Evolutionary conservation across 2,329 filamentous ascomycete genomes (phyloP).

Genomic region (Fusarium drepaniforme): DNA sequence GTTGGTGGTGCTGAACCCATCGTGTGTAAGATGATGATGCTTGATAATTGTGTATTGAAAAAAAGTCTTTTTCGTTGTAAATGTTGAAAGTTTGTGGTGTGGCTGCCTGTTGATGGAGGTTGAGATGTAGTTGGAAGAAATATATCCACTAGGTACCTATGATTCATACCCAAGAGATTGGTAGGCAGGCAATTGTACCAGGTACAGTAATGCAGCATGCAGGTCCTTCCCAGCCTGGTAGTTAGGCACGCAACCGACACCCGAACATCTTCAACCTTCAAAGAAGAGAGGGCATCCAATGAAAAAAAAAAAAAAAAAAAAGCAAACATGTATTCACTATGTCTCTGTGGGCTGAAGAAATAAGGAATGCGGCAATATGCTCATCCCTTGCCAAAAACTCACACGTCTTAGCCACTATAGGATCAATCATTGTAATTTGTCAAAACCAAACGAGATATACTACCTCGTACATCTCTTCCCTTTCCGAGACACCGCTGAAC

Average conservation of each 20-base stretch:
- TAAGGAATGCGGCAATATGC: background rate
- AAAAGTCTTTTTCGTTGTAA: background rate
- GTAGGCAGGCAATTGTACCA: background rate
- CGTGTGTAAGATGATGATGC: background rate
- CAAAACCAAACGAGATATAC: background rate
- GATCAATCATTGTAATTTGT: background rate
- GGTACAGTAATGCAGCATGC: background rate
- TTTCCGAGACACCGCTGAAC: background rate
- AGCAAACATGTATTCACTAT: background rate
- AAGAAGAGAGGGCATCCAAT: background rate
- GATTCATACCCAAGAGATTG: background rate
- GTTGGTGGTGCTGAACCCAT: slow-evolving; percentile 16
- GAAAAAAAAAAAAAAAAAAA: background rate
- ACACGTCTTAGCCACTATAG: background rate
- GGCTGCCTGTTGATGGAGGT: slow-evolving; percentile 25
- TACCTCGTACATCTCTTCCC: background rate
- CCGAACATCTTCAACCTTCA: background rate
- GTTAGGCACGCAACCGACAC: background rate
- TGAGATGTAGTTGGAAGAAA: slow-evolving; percentile 8
- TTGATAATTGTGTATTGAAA: background rate
- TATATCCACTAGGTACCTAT: background rate
- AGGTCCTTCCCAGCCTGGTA: background rate
- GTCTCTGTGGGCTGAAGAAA: background rate
- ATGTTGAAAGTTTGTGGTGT: background rate
- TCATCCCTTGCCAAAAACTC: background rate